Evolutionary conservation across 148 eudicot genomes (phyloP), one percentile per base, ranked within the genome.

Genomic region (Silene conica): DNA sequence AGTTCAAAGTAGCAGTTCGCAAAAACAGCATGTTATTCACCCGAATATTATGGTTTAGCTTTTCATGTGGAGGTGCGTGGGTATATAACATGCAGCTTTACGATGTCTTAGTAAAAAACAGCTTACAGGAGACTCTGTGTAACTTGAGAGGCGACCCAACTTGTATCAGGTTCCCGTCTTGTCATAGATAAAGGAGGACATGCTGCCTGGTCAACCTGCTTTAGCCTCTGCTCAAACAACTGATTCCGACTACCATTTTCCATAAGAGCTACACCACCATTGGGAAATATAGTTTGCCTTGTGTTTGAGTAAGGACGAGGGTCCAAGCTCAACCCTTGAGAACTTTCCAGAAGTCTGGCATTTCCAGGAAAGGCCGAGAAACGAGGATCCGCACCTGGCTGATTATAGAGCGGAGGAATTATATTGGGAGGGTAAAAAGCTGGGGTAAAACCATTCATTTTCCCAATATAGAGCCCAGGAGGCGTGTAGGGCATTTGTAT

Each of bases 151-250:
- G 66, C 43, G 41, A 73, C 78, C 78, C 79, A 75, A 38, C 86
- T 82, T 74, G 78, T 85, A 19, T 81, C 89, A 19, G 83, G 80
- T 65, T 86, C 89, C 76, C 78, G 81, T 77, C 89, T 71, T 55
- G 81, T 86, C 66, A 66, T 15, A 19, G 84, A 71, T 2, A 72
- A 5, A 38, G 43, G 43, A 38, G 43, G 43, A 38, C 43, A 38
- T 28, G 20, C 75, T 31, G 56, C 74, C 72, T 70, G 83, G 12
- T 77, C 74, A 48, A 43, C 38, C 22, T 81, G 73, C 56, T 61
- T 80, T 71, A 69, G 41, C 61, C 61, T 82, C 61, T 63, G 43
- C 43, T 38, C 43, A 38, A 38, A 38, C 8, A 38, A 38, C 6
- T 38, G 43, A 38, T 38, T 82, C 78, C 75, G 52, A 78, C 58